Evolutionary conservation across 192 early-diverging fungal species (phyloP), one percentile per base, ranked within the genome.

Genomic region (Kappamyces sp.): DNA sequence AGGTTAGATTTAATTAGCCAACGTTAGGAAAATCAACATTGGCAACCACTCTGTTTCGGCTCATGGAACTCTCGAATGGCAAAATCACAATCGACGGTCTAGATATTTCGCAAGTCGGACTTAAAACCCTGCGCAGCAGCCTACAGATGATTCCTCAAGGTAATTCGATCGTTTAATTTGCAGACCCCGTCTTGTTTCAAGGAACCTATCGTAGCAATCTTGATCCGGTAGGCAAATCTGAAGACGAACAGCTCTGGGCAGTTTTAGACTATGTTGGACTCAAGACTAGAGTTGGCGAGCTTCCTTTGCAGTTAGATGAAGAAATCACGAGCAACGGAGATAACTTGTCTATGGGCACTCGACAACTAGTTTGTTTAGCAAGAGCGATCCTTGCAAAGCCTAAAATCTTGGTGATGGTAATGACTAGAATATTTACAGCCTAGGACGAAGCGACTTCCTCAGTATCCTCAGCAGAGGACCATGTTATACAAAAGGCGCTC

Each of bases 21-120:
- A n/a, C n/a, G n/a, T n/a, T n/a, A n/a, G n/a, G 88, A 15, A 90
- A 88, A 70, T 80, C 77, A 30, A 81, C 86, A 6, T 67, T 89
- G 7, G 69, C 82, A 5, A 55, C 74, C 38, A 81, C 84, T 0
- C 53, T 91, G 49, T 83, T 91, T 66, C 79, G 88, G 4, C 70
- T 90, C 40, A 69, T 86, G 1, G 85, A 89, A 39, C 75, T 81
- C 1, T 70, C 68, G 11, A 61, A 63, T 12, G 87, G 53, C 33
- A 8, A 8, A 2, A 32, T 69, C 11, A 45, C 67, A 1, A 50
- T 69, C 45, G 64, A 59, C 12, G 47, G 31, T 31, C 2, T n/a
- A 15, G 47, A 71, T 11, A 69, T 73, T 67, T 0, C 11, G 1
- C 40, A 73, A 31, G 6, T 69, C 35, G 71, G 66, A 14, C 9